Percentiles rank a stretch among this genome's conserved stretches.
These are phyloP conservation scores for Balamuthia mandrillaris DNA, from an alignment of 208 protist species.

Conservation along the genomic window DNA sequence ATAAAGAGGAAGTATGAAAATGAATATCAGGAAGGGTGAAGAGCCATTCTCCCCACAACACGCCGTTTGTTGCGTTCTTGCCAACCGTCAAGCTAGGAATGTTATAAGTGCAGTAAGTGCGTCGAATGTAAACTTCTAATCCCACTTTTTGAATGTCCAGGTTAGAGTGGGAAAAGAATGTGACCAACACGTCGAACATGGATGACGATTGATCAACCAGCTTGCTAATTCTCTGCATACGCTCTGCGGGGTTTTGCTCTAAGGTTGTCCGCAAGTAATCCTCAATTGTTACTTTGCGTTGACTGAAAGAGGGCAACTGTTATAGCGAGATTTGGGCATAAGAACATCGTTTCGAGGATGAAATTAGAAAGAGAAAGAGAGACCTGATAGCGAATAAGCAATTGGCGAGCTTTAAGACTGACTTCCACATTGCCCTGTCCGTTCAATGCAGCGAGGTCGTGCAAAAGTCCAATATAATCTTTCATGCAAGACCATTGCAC, in stretches of 20 bases:
- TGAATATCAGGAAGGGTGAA: not conserved
- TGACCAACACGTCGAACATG: slow-evolving; percentile 48
- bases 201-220: slow-evolving; percentile 40
- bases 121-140: slow-evolving; percentile 29
- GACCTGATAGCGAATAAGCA: not conserved
- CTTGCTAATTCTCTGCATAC: not conserved
- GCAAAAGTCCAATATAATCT: too few species aligned
- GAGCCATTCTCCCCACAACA: not conserved
- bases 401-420: not conserved
- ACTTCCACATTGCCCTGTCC: not conserved
- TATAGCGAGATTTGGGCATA: not conserved
- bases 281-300: not conserved
- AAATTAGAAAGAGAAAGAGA: too few species aligned
- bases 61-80: too few species aligned
- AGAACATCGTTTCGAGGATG: too few species aligned
- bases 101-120: not conserved
- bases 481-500: too few species aligned
- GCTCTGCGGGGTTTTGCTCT: not conserved
- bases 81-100: slow-evolving; percentile 24
- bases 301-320: not conserved
- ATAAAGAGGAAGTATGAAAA: too few species aligned
- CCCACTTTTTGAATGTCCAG: not conserved
- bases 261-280: not conserved
- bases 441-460: not conserved
- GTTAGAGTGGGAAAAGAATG: not conserved